Base-by-base conservation (phyloP, 257 asterid genomes). In the Forsythia viridissima region DNA sequence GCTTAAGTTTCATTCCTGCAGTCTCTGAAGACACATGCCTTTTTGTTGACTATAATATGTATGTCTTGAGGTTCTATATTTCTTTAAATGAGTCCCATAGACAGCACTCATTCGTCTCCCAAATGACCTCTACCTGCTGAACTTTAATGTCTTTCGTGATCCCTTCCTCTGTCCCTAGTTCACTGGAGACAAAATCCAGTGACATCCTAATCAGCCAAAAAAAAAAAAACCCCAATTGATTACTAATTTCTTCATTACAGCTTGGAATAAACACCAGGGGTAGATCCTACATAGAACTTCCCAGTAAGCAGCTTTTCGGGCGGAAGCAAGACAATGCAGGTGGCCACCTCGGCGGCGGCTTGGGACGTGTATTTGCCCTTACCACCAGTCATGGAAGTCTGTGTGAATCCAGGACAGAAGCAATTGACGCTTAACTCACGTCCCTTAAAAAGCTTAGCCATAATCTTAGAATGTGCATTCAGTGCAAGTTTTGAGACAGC, bases 351-450 rank as follows among this genome's bases (percentile, higher is more conserved):
- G 0, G 97, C 97, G 4, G 87, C 91, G 5, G 72, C 82, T 5
- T 84, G 80, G 20, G 96, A 81, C 0, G 96, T 89, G 82, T 84
- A 82, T 38, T 76, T 70, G 39, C 98, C 97, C 51, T 82, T 82
- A 38, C 96, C 96, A 6, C 93, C 78, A 7, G 97, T 93, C 96
- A 90, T 91, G 71, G 93, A 84, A n/a, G 98, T 93, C 55, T 78
- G 91, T 42, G 98, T 91, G 76, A 90, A 93, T 30, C 97, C 98
- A 6, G 97, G 98, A 77, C 97, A 90, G 55, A 86, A 90, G 69
- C 97, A 93, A 70, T 93, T 93, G 0, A 91, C 91, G 70, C 91
- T 90, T 16, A 87, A 20, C 4, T 86, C 87, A 13, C 52, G 21
- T 0, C 78, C 82, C 10, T 76, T 51, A 76, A 73, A 85, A 38